phyloP scores from a whole-genome alignment of 2,329 filamentous ascomycete genomes.

The Clonostachys rosea region DNA sequence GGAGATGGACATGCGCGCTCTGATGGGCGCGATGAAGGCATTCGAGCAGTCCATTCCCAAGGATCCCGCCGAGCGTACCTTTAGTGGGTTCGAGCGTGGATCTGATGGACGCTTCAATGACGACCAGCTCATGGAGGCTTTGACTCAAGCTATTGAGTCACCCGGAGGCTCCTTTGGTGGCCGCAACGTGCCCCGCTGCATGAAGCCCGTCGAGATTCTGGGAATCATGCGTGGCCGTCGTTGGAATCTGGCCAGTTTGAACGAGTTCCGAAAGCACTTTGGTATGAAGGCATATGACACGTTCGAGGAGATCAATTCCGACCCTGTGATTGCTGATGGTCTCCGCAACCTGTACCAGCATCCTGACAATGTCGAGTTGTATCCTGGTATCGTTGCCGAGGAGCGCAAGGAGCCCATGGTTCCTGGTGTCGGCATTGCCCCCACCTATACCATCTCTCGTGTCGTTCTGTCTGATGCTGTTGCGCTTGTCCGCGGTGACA shows the following conservation, averaged over 20 bases:
- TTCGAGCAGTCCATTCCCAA: slow-evolving; percentile 56
- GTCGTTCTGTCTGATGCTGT: slow-evolving; percentile 76
- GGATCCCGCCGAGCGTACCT: slow-evolving; percentile 66
- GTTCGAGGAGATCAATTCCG: slow-evolving; percentile 81
- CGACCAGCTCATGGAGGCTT: slow-evolving; percentile 68
- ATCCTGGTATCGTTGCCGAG: slow-evolving; percentile 73
- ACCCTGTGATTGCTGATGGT: slow-evolving; percentile 63
- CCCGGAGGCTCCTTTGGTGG: slow-evolving; percentile 70
- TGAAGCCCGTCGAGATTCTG: slow-evolving; percentile 74
- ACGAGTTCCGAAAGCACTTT: slow-evolving; percentile 83
- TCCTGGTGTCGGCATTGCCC: slow-evolving; percentile 69
- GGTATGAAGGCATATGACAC: slow-evolving; percentile 69
- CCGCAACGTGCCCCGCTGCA: slow-evolving; percentile 67
- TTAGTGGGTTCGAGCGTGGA: slow-evolving; percentile 61
- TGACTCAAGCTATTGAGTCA: slow-evolving; percentile 69
- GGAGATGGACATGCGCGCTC: slow-evolving; percentile 52
- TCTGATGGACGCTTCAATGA: slow-evolving; percentile 68
- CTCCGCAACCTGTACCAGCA: slow-evolving; percentile 69
- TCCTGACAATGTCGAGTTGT: slow-evolving; percentile 76
- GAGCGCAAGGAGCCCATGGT: slow-evolving; percentile 70
- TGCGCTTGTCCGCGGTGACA: slow-evolving; percentile 71
- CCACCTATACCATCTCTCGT: slow-evolving; percentile 72
- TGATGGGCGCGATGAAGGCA: slow-evolving; percentile 57
- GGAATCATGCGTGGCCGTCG: slow-evolving; percentile 73
- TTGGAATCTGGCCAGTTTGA: slow-evolving; percentile 75